phyloP scores from a whole-genome alignment of 225 moss, liverwort and hornwort species.

The Climacium dendroides region DNA sequence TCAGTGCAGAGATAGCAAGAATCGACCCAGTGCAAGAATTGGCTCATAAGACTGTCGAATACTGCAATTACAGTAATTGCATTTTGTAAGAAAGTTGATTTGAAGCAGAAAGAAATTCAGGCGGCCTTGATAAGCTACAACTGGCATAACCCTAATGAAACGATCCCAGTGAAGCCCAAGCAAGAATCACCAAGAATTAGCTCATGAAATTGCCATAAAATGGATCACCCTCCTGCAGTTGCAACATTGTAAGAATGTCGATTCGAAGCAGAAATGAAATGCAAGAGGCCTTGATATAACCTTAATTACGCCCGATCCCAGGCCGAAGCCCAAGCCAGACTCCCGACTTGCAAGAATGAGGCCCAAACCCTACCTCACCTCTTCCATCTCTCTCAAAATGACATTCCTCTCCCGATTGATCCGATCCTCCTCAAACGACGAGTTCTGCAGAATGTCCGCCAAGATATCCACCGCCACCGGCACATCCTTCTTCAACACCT shows the following conservation, averaged over 20 bases:
- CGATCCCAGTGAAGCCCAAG: background rate
- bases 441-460: constrained; percentile 82
- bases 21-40: background rate
- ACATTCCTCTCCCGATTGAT: constrained; percentile 76
- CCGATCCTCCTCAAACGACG: constrained; percentile 68
- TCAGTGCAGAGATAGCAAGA: background rate
- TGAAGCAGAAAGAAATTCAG: background rate
- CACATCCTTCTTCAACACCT: constrained; percentile 61
- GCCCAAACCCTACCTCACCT: constrained; percentile 1
- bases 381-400: constrained; percentile 73
- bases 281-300: background rate
- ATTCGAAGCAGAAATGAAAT: background rate
- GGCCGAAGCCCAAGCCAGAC: background rate
- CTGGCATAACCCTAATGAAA: background rate
- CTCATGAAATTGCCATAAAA: background rate
- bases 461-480: constrained; percentile 66
- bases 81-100: background rate
- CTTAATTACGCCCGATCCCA: background rate
- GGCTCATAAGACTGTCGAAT: background rate
- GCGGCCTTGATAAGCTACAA: background rate
- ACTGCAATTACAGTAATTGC: background rate
- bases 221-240: background rate
- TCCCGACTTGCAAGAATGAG: background rate
- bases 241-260: background rate
- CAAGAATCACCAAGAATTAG: background rate